These are phyloP conservation scores for Dionaea muscipula DNA, from an alignment of 179 eudicot genomes.

Conservation along the genomic window DNA sequence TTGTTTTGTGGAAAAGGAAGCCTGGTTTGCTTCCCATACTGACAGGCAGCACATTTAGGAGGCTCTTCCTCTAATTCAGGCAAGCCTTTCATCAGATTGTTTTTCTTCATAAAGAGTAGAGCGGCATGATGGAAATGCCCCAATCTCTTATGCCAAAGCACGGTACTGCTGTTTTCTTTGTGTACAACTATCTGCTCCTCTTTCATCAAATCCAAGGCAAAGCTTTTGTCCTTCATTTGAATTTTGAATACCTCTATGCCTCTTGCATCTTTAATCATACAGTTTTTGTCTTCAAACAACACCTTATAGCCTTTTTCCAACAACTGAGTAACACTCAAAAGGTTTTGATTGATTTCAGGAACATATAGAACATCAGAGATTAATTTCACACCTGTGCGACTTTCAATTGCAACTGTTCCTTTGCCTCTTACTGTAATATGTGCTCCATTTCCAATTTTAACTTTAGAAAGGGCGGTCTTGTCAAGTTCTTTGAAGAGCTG, in stretches of 20 bases:
- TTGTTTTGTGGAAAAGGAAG: not conserved
- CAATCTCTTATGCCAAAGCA: not conserved
- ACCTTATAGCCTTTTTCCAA: not conserved
- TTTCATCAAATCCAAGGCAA: not conserved
- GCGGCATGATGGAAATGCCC: not conserved
- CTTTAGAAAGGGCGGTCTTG: not conserved
- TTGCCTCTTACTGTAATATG: not conserved
- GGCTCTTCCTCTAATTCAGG: no score
- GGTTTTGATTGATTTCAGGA: not conserved
- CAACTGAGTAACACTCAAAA: not conserved
- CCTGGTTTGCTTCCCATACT: no score
- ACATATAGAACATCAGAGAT: not conserved
- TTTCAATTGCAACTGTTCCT: not conserved
- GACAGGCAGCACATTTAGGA: no score
- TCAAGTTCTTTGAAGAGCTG: not conserved
- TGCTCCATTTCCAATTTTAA: not conserved
- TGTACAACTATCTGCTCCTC: not conserved
- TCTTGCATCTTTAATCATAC: not conserved
- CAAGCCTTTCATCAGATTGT: no score
- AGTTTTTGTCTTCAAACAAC: not conserved
- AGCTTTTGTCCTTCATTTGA: conserved; percentile 1
- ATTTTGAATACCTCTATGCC: conserved; percentile 5
- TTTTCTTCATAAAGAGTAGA: no score
- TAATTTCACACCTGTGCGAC: not conserved
- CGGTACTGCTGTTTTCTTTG: no score